Evolutionary conservation across 202 grass and related monocot genomes (phyloP), one percentile per base, ranked within the genome.

Genomic region (Carex sylvatica): DNA sequence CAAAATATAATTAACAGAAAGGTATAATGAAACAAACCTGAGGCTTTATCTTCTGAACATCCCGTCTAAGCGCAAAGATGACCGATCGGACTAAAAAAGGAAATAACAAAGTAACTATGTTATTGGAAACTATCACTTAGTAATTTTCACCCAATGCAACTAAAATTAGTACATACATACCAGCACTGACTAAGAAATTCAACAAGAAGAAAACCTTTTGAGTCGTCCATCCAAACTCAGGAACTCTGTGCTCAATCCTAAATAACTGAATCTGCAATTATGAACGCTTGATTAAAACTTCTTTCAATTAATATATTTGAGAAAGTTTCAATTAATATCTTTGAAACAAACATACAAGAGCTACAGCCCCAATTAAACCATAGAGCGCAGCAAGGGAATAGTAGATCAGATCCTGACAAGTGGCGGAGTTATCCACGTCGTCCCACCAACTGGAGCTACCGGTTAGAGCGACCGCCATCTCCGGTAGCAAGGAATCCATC

Each of bases 351-450:
- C 88, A 88, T 97, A 97, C 89, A 53, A 93, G 77, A 87, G 89
- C 90, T 69, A 74, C 76, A 23, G 78, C 80, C 35, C 87, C 91
- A 28, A 93, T 12, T 80, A 90, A 65, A 44, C 89, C 89, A 71
- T 93, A 97, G 81, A 93, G 87, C 40, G 18, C 85, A 70, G 91
- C 80, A 38, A 97, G 89, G 78, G 86, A 11, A 71, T 54, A 77
- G 87, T 89, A 97, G 89, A 91, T 87, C 72, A 85, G 85, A 66
- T 97, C 93, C 74, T 97, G 91, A 82, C 87, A 90, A 73, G 55
- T 75, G 33, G 85, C 67, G 31, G 89, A 97, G 68, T 80, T 85
- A 80, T 97, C 89, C 62, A 93, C 77, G 31, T 59, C 40, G 61
- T 91, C 85, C 93, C 88, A 91, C 93, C 91, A 93, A 70, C 61